phyloP scores from a whole-genome alignment of 805 yeast genomes.

The Saturnispora serradocipensis region DNA sequence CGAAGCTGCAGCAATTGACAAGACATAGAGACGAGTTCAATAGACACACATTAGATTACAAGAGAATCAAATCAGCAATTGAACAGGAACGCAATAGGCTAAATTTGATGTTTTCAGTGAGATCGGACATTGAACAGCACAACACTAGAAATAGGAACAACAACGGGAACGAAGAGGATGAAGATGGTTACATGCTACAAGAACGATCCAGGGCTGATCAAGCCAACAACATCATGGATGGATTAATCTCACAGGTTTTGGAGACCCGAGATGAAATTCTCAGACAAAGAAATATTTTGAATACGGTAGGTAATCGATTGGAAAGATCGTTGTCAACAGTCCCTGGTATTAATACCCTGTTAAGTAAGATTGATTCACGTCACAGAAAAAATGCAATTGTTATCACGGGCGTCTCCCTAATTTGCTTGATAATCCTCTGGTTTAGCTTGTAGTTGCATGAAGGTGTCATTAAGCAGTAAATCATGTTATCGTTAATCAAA shows the following conservation, averaged over 20 bases:
- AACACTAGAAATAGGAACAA: constrained; percentile 29
- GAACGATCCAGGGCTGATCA: constrained; percentile 68
- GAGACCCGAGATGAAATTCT: constrained; percentile 80
- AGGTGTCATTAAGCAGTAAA: not conserved
- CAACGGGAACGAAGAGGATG: constrained; percentile 10
- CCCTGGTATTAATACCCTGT: constrained; percentile 75
- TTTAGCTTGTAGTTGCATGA: constrained; percentile 14
- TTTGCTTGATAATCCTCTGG: constrained; percentile 61
- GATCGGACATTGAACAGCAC: constrained; percentile 70
- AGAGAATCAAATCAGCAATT: constrained; percentile 35
- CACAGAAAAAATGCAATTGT: constrained; percentile 82
- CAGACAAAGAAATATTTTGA: constrained; percentile 58
- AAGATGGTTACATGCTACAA: constrained; percentile 51
- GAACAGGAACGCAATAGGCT: constrained; percentile 67
- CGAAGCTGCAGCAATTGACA: constrained; percentile 71
- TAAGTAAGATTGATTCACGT: constrained; percentile 76
- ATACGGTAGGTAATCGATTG: constrained; percentile 55
- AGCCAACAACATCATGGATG: constrained; percentile 69
- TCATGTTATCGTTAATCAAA: not conserved
- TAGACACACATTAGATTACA: constrained; percentile 59
- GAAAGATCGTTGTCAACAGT: constrained; percentile 53
- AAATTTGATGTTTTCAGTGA: constrained; percentile 66
- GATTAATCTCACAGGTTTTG: constrained; percentile 73
- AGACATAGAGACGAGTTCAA: constrained; percentile 70
- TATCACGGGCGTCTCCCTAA: constrained; percentile 62